phyloP scores from a whole-genome alignment of 768 basidiomycete species.

The Phlebiopsis gigantea region DNA sequence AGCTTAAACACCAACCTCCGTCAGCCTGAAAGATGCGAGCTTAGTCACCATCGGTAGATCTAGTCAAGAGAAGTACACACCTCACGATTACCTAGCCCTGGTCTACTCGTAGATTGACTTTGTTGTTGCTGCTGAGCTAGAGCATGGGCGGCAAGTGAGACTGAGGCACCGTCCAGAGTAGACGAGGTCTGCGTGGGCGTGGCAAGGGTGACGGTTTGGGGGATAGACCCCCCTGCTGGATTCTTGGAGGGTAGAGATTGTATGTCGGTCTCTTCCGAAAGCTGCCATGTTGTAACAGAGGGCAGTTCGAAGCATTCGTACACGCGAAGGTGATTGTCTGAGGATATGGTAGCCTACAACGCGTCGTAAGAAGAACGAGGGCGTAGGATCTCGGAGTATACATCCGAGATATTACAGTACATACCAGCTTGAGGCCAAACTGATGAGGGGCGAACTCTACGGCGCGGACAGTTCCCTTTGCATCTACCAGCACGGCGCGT shows the following conservation, averaged over 20 bases:
- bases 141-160: constrained; percentile 60
- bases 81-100: constrained; percentile 59
- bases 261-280: constrained; percentile 75
- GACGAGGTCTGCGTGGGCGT: constrained; percentile 63
- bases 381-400: background rate
- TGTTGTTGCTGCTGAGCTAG: constrained; percentile 45
- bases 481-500: constrained; percentile 71
- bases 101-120: constrained; percentile 26
- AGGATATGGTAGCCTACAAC: constrained; percentile 75
- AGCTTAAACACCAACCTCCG: constrained; percentile 89
- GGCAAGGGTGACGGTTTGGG: constrained; percentile 54
- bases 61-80: constrained; percentile 9
- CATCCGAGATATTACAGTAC: constrained; percentile 24
- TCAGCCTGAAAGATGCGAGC: constrained; percentile 44
- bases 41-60: background rate
- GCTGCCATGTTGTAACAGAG: constrained; percentile 65
- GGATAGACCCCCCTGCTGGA: constrained; percentile 35
- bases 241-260: constrained; percentile 41
- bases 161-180: constrained; percentile 44
- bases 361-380: background rate
- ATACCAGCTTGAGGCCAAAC: constrained; percentile 83
- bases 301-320: constrained; percentile 87
- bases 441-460: constrained; percentile 86
- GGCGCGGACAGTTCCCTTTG: constrained; percentile 77
- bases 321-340: constrained; percentile 82